Conservation (phyloP, 2,329 filamentous ascomycete genomes). For the Fusarium nodosum region DNA sequence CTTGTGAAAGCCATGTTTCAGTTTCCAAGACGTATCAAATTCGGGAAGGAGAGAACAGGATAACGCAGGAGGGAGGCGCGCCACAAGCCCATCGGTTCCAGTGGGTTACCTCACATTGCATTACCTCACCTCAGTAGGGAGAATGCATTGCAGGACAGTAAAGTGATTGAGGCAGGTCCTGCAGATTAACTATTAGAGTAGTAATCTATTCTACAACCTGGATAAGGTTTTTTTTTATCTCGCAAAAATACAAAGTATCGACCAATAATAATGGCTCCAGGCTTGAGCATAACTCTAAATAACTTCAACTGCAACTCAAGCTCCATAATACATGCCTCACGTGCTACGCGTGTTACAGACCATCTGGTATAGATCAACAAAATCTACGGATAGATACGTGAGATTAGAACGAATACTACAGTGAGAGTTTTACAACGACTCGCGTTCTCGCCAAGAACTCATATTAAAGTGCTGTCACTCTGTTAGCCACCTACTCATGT, state of each 20-base stretch:
- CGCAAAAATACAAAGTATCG: background rate
- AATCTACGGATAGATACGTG: background rate
- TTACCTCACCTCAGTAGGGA: background rate
- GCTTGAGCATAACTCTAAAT: conserved; percentile 4
- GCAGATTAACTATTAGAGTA: background rate
- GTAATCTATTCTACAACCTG: background rate
- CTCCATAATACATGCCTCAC: conserved; percentile 21
- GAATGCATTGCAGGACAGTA: background rate
- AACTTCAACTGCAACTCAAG: conserved; percentile 19
- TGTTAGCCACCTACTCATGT: background rate
- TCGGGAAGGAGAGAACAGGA: conserved; percentile 28
- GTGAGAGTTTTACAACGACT: conserved; percentile 20
- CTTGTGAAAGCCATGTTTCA: conserved; percentile 42
- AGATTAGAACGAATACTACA: conserved; percentile 25
- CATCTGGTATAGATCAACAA: conserved; percentile 9
- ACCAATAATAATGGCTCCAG: conserved; percentile 22
- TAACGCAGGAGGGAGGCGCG: conserved; percentile 12
- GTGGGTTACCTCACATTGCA: conserved; percentile 30
- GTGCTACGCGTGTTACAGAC: background rate
- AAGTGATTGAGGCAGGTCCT: background rate
- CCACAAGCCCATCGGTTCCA: conserved; percentile 30
- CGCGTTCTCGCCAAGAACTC: conserved; percentile 6
- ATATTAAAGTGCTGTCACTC: background rate
- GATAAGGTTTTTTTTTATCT: conserved; percentile 20
- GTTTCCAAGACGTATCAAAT: conserved; percentile 43